phyloP scores from a whole-genome alignment of 2,329 filamentous ascomycete genomes.

The Xylaria polymorpha region DNA sequence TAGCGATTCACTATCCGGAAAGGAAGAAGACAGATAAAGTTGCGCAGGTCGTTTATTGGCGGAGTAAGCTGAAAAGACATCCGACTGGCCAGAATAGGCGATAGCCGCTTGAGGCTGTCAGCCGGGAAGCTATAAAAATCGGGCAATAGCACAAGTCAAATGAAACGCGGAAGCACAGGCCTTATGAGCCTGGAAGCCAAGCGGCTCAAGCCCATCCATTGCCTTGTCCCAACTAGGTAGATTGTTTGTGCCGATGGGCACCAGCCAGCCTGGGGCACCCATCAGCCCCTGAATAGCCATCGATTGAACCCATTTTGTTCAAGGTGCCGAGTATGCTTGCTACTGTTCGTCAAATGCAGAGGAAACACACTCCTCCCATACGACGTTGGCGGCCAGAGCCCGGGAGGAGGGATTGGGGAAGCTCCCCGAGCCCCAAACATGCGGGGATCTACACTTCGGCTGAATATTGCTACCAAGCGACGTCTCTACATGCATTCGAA shows the following conservation, averaged over 20 bases:
- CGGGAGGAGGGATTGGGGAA: slow-evolving; percentile 11
- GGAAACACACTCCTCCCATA: neutral
- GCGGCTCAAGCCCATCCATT: slow-evolving; percentile 38
- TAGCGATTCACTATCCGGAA: slow-evolving; percentile 43
- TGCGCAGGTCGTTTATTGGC: slow-evolving; percentile 42
- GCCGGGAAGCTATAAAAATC: slow-evolving; percentile 36
- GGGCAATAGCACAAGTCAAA: slow-evolving; percentile 38
- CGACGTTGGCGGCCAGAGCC: neutral
- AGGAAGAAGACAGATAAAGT: slow-evolving; percentile 38
- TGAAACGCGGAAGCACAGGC: slow-evolving; percentile 42
- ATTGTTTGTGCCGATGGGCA: slow-evolving; percentile 24
- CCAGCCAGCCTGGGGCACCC: slow-evolving; percentile 24
- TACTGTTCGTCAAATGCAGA: neutral
- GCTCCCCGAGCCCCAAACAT: neutral
- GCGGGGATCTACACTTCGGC: slow-evolving; percentile 28
- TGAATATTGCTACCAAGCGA: slow-evolving; percentile 27
- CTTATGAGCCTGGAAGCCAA: slow-evolving; percentile 31
- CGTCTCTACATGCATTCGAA: slow-evolving; percentile 5
- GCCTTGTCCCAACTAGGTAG: slow-evolving; percentile 37
- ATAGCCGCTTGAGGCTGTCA: slow-evolving; percentile 45
- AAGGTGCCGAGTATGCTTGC: neutral
- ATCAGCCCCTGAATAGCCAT: slow-evolving; percentile 2
- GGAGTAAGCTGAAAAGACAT: slow-evolving; percentile 41
- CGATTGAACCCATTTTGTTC: slow-evolving; percentile 2
- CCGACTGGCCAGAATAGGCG: slow-evolving; percentile 49